These are phyloP conservation scores for Eucalyptus coolabah DNA, from an alignment of 345 rosid genomes.

Conservation along the genomic window DNA sequence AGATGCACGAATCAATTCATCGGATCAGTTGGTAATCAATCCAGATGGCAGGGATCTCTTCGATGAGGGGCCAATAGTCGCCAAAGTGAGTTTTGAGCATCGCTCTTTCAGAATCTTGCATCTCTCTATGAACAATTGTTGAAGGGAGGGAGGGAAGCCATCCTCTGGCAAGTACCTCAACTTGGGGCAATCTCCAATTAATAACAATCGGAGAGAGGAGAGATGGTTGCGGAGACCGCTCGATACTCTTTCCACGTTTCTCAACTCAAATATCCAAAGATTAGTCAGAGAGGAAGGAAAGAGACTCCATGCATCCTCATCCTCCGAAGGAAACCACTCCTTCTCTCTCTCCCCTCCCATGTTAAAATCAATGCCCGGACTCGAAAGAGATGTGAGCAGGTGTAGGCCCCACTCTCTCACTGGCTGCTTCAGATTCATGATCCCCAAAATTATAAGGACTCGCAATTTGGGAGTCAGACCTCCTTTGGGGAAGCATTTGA, in stretches of 20 bases:
- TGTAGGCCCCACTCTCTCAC: no score
- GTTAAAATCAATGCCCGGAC: fast-evolving
- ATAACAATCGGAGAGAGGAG: neutral
- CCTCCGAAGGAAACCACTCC: neutral
- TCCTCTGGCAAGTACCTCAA: neutral
- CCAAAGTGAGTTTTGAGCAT: neutral
- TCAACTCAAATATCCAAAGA: fast-evolving
- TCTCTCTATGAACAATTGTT: fast-evolving
- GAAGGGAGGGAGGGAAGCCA: neutral
- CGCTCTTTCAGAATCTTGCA: neutral
- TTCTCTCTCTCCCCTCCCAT: neutral
- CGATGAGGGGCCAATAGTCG: neutral
- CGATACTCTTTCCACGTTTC: neutral
- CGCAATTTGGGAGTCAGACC: no score
- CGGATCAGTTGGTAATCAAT: fast-evolving
- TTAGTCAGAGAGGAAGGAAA: neutral
- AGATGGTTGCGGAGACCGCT: neutral
- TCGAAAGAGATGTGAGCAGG: neutral
- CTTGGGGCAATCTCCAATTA: fast-evolving
- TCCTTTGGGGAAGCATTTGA: no score
- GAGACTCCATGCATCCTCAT: neutral
- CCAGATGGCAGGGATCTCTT: fast-evolving
- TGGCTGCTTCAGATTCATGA: no score
- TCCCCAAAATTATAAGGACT: fast-evolving
- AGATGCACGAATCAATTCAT: no score